Evolutionary conservation across 495 filamentous ascomycete genomes (phyloP).

Genomic region (Penicillium bovifimosum): DNA sequence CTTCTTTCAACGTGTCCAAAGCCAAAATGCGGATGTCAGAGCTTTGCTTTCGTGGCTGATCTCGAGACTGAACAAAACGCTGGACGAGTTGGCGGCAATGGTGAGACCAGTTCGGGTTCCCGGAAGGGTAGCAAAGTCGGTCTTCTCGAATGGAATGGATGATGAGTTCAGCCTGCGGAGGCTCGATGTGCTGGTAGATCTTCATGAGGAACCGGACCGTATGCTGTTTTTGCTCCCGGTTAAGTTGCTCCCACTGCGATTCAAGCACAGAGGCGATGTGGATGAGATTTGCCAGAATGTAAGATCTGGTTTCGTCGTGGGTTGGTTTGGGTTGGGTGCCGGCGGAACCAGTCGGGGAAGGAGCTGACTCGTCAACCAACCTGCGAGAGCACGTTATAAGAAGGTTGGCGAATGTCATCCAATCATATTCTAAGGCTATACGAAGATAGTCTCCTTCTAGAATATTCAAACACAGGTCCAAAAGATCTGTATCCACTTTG

Average conservation of each 20-base stretch:
- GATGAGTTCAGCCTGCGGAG: slow-evolving; percentile 40
- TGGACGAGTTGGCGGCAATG: slow-evolving; percentile 58
- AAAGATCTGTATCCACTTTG: slow-evolving; percentile 50
- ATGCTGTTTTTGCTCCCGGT: slow-evolving; percentile 34
- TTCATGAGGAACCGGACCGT: slow-evolving; percentile 36
- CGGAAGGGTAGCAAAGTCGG: slow-evolving; percentile 61
- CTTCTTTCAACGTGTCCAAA: slow-evolving; percentile 62
- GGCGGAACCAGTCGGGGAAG: slow-evolving; percentile 10
- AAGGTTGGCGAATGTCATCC: slow-evolving; percentile 30
- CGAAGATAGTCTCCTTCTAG: slow-evolving; percentile 35
- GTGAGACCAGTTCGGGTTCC: slow-evolving; percentile 58
- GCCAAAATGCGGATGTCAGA: slow-evolving; percentile 63
- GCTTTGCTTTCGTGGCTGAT: slow-evolving; percentile 53
- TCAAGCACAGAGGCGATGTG: slow-evolving; percentile 38
- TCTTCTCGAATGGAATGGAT: slow-evolving; percentile 34
- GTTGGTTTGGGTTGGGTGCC: slow-evolving; percentile 23
- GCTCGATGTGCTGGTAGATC: slow-evolving; percentile 36
- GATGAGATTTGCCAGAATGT: slow-evolving; percentile 35
- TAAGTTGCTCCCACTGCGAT: slow-evolving; percentile 38
- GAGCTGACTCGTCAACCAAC: slow-evolving; percentile 34
- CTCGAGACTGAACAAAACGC: slow-evolving; percentile 59
- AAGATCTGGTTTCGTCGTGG: slow-evolving; percentile 35
- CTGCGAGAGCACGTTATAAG: slow-evolving; percentile 66
- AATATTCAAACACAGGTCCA: slow-evolving; percentile 43
- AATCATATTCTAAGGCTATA: slow-evolving; percentile 31